Base-by-base conservation (phyloP, 129 eudicot species). In the Helianthus tuberosus region DNA sequence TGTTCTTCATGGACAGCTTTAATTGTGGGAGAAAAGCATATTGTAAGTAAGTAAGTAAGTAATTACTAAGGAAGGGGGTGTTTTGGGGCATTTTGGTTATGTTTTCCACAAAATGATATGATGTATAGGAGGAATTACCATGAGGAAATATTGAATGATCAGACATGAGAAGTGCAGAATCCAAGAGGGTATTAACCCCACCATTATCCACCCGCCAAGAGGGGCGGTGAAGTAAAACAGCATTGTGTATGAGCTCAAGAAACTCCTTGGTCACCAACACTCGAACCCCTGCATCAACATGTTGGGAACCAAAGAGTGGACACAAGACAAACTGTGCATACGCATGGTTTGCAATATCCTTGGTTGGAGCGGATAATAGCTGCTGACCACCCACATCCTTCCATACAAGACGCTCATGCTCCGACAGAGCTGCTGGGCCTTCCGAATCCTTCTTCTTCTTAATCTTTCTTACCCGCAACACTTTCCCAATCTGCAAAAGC, bases 221-320 rank as follows among this genome's bases (percentile, higher is more conserved):
- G 74, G 98, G 98, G 36, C 98, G 95, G 51, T 93, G 84, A 74
- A 60, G 74, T 76, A 81, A 80, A 78, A 86, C 85, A 50, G 81
- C 87, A 17, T 43, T 74, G 69, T 87, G 85, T 71, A 93, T 74
- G 15, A 89, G 74, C 91, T 87, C 96, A 69, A 93, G 71, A 84
- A 93, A 93, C 81, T 82, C 96, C 78, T 77, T 84, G 17, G 88
- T 79, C 60, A 90, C 92, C 74, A 8, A 72, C 17, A 93, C 78
- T 16, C 77, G 86, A 41, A 93, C 98, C 96, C 98, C 98, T 1
- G 98, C 77, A 81, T 93, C 98, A 88, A 93, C 87, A 64, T 86
- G 83, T 53, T 84, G 84, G 77, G 96, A 55, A 65, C 97, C 98
- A 77, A 93, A 74, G 68, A 90, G 72, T 14, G 97, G 93, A 66